Evolutionary conservation across 805 yeast species (phyloP), one percentile per base, ranked within the genome.

Genomic region (Sungouiella thailandica): DNA sequence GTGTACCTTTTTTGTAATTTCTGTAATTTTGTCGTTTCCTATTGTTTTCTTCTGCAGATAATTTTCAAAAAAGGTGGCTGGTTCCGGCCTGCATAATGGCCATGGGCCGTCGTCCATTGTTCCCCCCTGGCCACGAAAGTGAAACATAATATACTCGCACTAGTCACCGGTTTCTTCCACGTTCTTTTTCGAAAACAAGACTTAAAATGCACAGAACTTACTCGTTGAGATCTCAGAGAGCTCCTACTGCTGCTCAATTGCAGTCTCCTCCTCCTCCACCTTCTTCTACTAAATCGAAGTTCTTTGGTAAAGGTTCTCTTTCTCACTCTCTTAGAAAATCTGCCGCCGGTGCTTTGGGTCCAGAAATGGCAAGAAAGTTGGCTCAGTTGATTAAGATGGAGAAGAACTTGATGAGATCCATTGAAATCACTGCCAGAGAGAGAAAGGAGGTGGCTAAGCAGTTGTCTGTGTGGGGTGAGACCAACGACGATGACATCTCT

Each of bases 201-300:
- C 15, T 18, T 24, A 33, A 11, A n/a, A 93, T 93, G 98, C 97
- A 90, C 76, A 84, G 97, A 81, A 90, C 98, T 32, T 93, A 93
- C 69, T 90, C 98, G 23, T 74, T 90, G 67, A 88, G 98, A 78
- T 80, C 88, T 52, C 63, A 82, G 36, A 84, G 96, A 66, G 97
- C 97, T 25, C 98, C 98, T 43, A 89, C 98, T 37, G 97, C 97
- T 40, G 78, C 96, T 47, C 96, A 90, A 68, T 66, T 90, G 65
- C 89, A 83, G 60, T 75, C 84, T 32, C 97, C 97, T 22, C 90
- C 95, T 36, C 97, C 97, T 30, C 97, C 97, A 46, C 81, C 95
- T 26, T 80, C 96, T 20, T 70, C 95, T 35, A 83, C 97, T 54
- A 87, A 87, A 70, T 76, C 80, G 52, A 80, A 80, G 55, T 90